Base-by-base conservation (phyloP, 768 basidiomycete species). In the Xerocomellus chrysenteron region DNA sequence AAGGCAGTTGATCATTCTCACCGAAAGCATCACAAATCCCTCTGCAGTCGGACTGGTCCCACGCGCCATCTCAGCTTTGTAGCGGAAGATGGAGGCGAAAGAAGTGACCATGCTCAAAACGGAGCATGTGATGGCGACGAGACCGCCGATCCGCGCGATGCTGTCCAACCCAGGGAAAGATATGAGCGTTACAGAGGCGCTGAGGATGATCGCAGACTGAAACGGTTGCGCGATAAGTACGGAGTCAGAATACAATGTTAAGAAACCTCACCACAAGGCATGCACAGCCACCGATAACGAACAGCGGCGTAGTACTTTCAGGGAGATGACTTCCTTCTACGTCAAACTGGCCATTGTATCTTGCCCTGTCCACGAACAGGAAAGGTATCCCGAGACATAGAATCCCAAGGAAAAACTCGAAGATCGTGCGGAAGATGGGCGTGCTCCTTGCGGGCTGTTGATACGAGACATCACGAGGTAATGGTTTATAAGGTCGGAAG, bases 351-450 rank as follows among this genome's bases (percentile, higher is more conserved):
- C 79, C 78, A 56, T 75, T 70, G 42, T 77, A 73, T 11, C 64
- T 66, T 37, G 78, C 65, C 50, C 84, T 81, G 50, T 82, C 80
- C 60, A 82, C 70, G 74, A 91, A 90, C 55, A 92, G 70, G 70
- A 86, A 91, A 1, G 91, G 91, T 47, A 93, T 85, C 3, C 91
- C 91, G 11, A 93, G 79, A 65, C 88, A 89, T 24, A 93, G 59
- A 59, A 80, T 74, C 0, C 85, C 82, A 54, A 87, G 69, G 42
- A 89, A 32, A 64, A 90, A 68, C 66, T 89, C 86, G 48, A 82
- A 53, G 33, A 84, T 57, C 4, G 75, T 76, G 40, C 86, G 82
- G 30, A 75, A 54, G 65, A 88, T 74, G 0, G 76, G 71, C 0
- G 72, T 65, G 32, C 76, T 24, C 66, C 62, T 40, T 66, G 60